Evolutionary conservation across 23 red algal species (phyloP), one percentile per base, ranked within the genome.

Genomic region (Gracilaria vermiculophylla): DNA sequence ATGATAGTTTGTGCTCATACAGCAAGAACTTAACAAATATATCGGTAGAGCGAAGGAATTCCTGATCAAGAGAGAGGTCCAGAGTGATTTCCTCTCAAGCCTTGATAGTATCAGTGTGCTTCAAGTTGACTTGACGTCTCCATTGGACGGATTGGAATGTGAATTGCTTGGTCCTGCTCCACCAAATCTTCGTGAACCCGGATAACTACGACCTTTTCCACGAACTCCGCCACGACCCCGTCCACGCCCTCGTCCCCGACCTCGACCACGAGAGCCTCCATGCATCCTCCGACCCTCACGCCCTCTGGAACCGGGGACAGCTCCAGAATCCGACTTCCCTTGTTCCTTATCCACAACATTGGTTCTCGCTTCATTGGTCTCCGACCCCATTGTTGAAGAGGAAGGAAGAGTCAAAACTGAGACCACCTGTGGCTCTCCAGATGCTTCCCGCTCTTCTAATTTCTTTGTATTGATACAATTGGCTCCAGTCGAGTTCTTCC

Each of bases 181-280:
- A 34, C 35, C 58, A 35, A 31, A 34, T 34, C 58, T 34, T 35
- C 14, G 58, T 64, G 40, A 73, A 48, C 40, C 28, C 1, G 25
- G n/a, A n/a, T n/a, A 14, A 16, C 62, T 39, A 39, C 81, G 37
- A 41, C 62, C 62, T 56, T 44, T 45, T 53, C 81, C 62, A 36
- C 62, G 57, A 85, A 62, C 48, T 40, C 35, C 31, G 15, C 78
- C 54, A 60, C 54, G 78, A 10, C 52, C 58, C 7, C 81, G 61
- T 21, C 81, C 61, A 69, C 61, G 61, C 28, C 81, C 81, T 8
- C 81, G 35, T 55, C 81, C 62, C 23, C 81, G 45, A 15, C 77
- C 39, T 3, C 48, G 29, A 53, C 81, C 80, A 25, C 80, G 80
- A 45, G 13, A 69, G 3, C 80, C 80, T 25, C 80, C 60, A 40